A percentile compares a stretch with the other conserved stretches of the same genome.
Conservation (phyloP, 495 filamentous ascomycete genomes). For the Tuber aestivum region DNA sequence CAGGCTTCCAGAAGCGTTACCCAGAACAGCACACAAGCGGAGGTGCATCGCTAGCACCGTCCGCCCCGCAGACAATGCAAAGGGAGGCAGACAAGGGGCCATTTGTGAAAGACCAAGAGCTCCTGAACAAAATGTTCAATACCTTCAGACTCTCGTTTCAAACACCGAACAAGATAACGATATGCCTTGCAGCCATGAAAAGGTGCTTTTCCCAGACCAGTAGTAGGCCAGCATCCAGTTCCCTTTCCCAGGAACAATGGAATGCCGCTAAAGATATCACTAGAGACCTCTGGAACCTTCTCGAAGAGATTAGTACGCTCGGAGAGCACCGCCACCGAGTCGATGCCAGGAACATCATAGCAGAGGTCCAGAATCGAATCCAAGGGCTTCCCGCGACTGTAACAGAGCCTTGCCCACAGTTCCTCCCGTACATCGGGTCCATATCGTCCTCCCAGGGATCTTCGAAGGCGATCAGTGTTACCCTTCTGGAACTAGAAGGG, state of each 20-base stretch:
- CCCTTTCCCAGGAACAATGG: background rate
- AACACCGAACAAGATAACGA: background rate
- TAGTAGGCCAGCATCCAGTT: background rate
- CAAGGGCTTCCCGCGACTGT: background rate
- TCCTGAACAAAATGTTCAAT: background rate
- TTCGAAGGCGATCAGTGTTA: background rate
- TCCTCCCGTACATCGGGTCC: background rate
- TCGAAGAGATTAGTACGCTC: conserved; percentile 8
- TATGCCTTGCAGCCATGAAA: background rate
- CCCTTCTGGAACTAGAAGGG: background rate
- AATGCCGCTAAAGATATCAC: background rate
- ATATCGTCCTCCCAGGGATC: background rate
- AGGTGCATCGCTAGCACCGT: background rate
- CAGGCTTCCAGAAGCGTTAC: background rate
- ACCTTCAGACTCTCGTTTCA: background rate
- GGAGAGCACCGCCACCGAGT: conserved; percentile 9
- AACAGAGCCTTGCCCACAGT: background rate
- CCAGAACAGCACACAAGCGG: background rate
- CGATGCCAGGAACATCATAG: conserved; percentile 13
- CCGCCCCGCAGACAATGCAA: background rate
- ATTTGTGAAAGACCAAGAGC: background rate
- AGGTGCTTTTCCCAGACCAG: background rate
- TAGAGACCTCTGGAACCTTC: background rate
- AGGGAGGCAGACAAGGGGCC: background rate
- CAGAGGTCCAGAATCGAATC: background rate